phyloP scores from a whole-genome alignment of 2,329 filamentous ascomycete species.

The Calonectria leucothoes region DNA sequence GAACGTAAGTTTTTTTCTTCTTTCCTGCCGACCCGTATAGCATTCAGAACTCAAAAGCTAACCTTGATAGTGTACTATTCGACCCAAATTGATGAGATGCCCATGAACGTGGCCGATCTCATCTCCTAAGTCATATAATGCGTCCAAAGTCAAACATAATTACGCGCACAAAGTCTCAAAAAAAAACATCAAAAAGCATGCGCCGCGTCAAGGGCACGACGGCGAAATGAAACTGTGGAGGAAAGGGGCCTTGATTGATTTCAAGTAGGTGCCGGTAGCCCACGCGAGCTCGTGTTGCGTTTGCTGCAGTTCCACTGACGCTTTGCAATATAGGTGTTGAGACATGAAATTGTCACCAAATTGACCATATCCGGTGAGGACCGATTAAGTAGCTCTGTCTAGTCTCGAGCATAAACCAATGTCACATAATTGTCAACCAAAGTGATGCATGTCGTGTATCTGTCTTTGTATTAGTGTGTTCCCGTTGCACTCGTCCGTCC shows the following conservation, averaged over 20 bases:
- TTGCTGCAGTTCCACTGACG: neutral
- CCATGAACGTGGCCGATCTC: constrained; percentile 86
- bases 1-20: constrained; percentile 74
- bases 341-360: constrained; percentile 4
- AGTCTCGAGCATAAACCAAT: constrained; percentile 9
- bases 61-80: constrained; percentile 83
- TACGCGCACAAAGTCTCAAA: neutral
- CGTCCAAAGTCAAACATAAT: neutral
- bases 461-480: neutral
- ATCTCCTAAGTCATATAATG: constrained; percentile 54
- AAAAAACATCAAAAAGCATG: neutral
- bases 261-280: constrained; percentile 32
- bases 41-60: constrained; percentile 40
- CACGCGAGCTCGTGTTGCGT: neutral
- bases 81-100: constrained; percentile 98
- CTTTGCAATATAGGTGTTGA: neutral
- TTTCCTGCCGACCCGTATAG: neutral
- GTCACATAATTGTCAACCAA: neutral
- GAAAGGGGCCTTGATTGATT: constrained; percentile 42
- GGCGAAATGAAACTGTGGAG: constrained; percentile 38
- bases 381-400: neutral
- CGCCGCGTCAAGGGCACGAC: constrained; percentile 31
- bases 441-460: neutral
- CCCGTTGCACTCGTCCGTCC: no score
- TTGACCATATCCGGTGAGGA: neutral